A percentile compares a stretch with the other conserved stretches of the same genome.
phyloP scores from a whole-genome alignment of 2,329 filamentous ascomycete genomes.

The Fulvia fulva region DNA sequence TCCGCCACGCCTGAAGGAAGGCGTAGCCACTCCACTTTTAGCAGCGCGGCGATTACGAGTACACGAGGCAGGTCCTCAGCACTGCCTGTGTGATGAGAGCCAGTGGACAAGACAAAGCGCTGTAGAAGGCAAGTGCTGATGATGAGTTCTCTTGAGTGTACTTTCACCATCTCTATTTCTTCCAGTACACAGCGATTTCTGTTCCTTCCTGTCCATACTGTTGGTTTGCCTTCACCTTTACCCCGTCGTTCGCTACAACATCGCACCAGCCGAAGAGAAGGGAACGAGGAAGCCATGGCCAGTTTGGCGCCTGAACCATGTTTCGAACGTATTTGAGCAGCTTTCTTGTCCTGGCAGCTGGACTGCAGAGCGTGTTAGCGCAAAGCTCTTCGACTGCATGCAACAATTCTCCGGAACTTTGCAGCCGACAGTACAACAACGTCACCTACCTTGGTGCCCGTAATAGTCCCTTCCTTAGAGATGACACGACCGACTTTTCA shows the following conservation, averaged over 20 bases:
- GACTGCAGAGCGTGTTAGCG: slow-evolving; percentile 11
- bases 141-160: not conserved
- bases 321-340: slow-evolving; percentile 4
- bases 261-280: not conserved
- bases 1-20: not conserved
- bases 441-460: slow-evolving; percentile 62
- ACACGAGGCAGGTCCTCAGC: not conserved
- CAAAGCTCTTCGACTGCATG: slow-evolving; percentile 37
- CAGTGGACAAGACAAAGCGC: not conserved
- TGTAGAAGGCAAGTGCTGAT: not conserved
- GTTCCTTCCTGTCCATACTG: not conserved
- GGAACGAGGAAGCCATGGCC: not conserved
- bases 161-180: no score
- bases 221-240: not conserved
- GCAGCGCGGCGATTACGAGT: not conserved
- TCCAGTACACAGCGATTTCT: not conserved
- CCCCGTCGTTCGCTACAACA: not conserved
- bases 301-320: slow-evolving; percentile 6
- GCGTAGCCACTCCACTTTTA: not conserved
- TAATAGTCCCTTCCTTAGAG: slow-evolving; percentile 55
- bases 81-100: not conserved
- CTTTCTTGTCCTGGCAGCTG: slow-evolving; percentile 4
- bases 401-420: slow-evolving; percentile 57
- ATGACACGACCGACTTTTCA: slow-evolving; percentile 16
- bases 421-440: slow-evolving; percentile 55